Percentiles rank a stretch among this genome's conserved stretches.
These are phyloP conservation scores for Fragaria ananassa DNA, from an alignment of 306 rosid genomes.

Conservation along the genomic window DNA sequence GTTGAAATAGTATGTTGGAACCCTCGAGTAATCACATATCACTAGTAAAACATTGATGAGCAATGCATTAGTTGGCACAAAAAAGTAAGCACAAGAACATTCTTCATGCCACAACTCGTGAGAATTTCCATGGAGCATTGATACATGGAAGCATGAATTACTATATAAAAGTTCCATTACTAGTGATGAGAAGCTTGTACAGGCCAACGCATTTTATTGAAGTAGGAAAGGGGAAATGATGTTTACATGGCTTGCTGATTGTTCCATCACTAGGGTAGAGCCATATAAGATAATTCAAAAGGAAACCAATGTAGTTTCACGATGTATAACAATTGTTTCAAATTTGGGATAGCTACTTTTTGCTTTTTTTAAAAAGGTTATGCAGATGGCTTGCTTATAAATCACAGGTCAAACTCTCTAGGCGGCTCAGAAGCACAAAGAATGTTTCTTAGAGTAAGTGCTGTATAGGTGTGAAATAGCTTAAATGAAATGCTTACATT, in stretches of 20 bases:
- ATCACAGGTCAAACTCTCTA: not conserved
- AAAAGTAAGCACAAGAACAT: not conserved
- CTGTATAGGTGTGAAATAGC: not conserved
- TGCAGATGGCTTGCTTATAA: not conserved
- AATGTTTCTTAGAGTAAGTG: not conserved
- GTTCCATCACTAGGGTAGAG: not conserved
- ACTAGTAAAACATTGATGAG: not conserved
- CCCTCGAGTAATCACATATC: slow-evolving; percentile 17
- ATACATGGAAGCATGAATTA: not conserved
- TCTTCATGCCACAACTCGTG: not conserved
- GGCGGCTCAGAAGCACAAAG: not conserved
- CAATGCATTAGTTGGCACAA: not conserved
- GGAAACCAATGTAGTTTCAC: not conserved
- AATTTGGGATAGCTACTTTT: not conserved
- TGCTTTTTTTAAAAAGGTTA: not conserved
- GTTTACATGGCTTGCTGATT: not conserved
- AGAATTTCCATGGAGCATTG: not conserved
- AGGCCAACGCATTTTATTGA: not conserved
- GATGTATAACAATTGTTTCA: not conserved
- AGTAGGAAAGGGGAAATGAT: slow-evolving; percentile 2
- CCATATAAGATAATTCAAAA: not conserved
- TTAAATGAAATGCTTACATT: slow-evolving; percentile 47
- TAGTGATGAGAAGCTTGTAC: not conserved
- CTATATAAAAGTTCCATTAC: not conserved
- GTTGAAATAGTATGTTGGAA: not conserved